Conservation (phyloP, 306 rosid species). For the Cicer judaicum region DNA sequence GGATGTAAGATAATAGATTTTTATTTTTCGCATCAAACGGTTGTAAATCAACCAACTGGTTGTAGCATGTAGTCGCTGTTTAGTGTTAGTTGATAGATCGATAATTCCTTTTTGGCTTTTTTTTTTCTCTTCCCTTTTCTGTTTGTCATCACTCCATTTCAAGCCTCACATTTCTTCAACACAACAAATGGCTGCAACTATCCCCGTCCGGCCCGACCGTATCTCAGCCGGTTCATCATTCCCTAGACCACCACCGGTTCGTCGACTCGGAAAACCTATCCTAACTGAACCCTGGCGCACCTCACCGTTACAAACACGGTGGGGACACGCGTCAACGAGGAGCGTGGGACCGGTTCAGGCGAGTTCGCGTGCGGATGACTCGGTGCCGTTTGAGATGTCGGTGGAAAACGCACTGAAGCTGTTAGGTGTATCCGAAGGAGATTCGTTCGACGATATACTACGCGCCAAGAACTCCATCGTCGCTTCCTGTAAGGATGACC, state of each 20-base stretch:
- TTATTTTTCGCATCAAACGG: too few species aligned
- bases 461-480: slow-evolving; percentile 85
- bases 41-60: too few species aligned
- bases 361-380: slow-evolving; percentile 81
- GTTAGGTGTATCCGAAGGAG: slow-evolving; percentile 92
- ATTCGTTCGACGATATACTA: slow-evolving; percentile 88
- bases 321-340: slow-evolving; percentile 47
- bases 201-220: slow-evolving; percentile 84
- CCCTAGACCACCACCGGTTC: slow-evolving; percentile 54
- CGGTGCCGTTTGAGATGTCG: slow-evolving; percentile 88
- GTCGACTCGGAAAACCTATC: slow-evolving; percentile 39
- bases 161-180: slow-evolving; percentile 38
- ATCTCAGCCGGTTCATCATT: slow-evolving; percentile 64
- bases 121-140: background rate
- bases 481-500: slow-evolving; percentile 78
- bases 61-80: too few species aligned
- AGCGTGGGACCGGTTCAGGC: slow-evolving; percentile 63
- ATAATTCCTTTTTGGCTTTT: too few species aligned
- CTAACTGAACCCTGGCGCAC: slow-evolving; percentile 49
- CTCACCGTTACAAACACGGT: slow-evolving; percentile 24
- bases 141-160: slow-evolving; percentile 6
- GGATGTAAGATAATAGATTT: too few species aligned
- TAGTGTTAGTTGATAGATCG: too few species aligned
- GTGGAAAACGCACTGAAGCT: slow-evolving; percentile 88
- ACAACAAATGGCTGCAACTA: slow-evolving; percentile 68